These are phyloP conservation scores for Aspergillus nidulans DNA, from an alignment of 495 filamentous ascomycete genomes.

Conservation along the genomic window DNA sequence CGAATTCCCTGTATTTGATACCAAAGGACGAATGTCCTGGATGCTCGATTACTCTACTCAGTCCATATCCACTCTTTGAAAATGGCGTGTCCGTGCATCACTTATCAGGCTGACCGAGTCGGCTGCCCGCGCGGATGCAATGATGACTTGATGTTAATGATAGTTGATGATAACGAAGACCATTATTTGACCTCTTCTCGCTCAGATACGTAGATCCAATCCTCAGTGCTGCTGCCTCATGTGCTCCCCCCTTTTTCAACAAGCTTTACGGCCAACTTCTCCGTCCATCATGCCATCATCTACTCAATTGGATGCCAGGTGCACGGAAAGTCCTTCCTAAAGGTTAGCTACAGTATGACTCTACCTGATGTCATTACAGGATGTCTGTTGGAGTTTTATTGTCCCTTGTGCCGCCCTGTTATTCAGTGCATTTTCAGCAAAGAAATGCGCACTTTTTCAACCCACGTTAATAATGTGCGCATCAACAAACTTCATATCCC, in stretches of 20 bases:
- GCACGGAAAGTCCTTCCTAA: neutral
- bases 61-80: constrained; percentile 23
- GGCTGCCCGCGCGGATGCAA: constrained; percentile 11
- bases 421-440: neutral
- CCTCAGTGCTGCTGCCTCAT: neutral
- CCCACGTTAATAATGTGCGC: neutral
- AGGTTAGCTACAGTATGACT: neutral
- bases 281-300: neutral
- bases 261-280: neutral
- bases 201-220: neutral
- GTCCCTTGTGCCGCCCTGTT: neutral
- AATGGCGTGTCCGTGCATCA: constrained; percentile 14
- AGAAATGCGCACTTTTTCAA: neutral
- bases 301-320: neutral
- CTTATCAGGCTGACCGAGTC: neutral
- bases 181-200: constrained; percentile 1
- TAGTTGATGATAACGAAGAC: constrained; percentile 21
- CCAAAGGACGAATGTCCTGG: constrained; percentile 13
- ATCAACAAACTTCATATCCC: neutral
- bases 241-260: neutral
- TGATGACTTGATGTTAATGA: constrained; percentile 17
- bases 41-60: constrained; percentile 8
- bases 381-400: neutral
- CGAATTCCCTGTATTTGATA: constrained; percentile 42
- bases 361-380: neutral